Percentiles rank a stretch among this genome's conserved stretches.
Evolutionary conservation across 129 eudicot genomes (phyloP).

Genomic region (Kitagawia praeruptora): DNA sequence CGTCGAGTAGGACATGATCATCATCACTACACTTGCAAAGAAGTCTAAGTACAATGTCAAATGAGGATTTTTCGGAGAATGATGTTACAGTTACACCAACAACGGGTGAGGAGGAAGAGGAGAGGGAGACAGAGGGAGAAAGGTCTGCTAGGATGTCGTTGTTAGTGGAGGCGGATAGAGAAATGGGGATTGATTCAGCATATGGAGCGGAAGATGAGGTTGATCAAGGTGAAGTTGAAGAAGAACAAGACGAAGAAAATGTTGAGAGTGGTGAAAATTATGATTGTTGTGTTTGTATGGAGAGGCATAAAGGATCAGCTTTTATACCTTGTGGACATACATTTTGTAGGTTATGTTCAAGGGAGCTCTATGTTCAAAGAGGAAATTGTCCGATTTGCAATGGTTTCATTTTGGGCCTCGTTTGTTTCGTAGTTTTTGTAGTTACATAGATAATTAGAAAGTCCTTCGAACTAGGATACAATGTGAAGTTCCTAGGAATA

Average conservation of each 20-base stretch:
- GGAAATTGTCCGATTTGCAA: constrained; percentile 90
- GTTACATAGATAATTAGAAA: too few relatives aligned
- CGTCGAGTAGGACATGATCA: neutral
- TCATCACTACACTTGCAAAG: neutral
- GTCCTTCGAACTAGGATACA: too few relatives aligned
- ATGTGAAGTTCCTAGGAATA: too few relatives aligned
- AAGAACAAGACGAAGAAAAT: too few relatives aligned
- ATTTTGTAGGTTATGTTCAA: constrained; percentile 82
- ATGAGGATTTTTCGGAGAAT: neutral
- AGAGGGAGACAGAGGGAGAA: constrained; percentile 11
- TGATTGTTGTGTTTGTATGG: constrained; percentile 81
- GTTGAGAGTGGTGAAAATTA: constrained; percentile 34
- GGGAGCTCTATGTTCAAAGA: constrained; percentile 78
- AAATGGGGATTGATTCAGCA: constrained; percentile 48
- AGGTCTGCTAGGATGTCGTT: constrained; percentile 56
- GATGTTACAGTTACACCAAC: neutral
- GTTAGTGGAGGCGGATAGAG: constrained; percentile 54
- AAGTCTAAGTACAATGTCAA: neutral
- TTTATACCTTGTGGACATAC: constrained; percentile 95
- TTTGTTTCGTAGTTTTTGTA: too few relatives aligned
- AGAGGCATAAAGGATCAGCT: constrained; percentile 89
- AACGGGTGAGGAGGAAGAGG: neutral
- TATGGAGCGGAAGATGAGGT: constrained; percentile 16
- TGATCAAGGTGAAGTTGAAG: constrained; percentile 23
- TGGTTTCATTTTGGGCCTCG: constrained; percentile 49